Conservation (phyloP, 208 protist species). For the Trypanosoma brucei region DNA sequence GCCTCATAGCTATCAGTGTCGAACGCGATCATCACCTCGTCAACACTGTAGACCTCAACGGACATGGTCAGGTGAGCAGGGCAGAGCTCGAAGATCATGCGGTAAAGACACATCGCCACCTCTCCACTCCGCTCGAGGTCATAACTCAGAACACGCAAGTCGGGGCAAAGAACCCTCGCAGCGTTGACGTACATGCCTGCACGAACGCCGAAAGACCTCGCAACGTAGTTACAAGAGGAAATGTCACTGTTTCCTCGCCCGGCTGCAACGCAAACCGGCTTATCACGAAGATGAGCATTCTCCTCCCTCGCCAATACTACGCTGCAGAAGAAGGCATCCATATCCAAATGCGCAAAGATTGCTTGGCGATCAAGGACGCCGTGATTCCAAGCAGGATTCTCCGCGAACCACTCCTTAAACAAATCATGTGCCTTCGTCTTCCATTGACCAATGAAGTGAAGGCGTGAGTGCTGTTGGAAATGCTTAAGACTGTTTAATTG, state of each 20-base stretch:
- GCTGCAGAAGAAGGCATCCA: constrained; percentile 95
- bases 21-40: constrained; percentile 84
- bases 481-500: constrained; percentile 81
- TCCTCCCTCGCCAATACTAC: constrained; percentile 82
- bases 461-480: constrained; percentile 84
- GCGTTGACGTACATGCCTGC: constrained; percentile 91
- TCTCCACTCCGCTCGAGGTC: constrained; percentile 78
- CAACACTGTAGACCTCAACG: constrained; percentile 85
- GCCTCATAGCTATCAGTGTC: constrained; percentile 55
- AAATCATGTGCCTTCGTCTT: constrained; percentile 69
- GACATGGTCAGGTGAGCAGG: constrained; percentile 48
- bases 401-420: constrained; percentile 51
- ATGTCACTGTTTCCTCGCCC: constrained; percentile 88
- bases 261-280: constrained; percentile 87
- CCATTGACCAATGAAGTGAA: constrained; percentile 94
- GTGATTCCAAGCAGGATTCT: constrained; percentile 69
- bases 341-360: constrained; percentile 87
- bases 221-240: constrained; percentile 91
- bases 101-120: constrained; percentile 63
- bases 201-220: constrained; percentile 74
- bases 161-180: constrained; percentile 79
- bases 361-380: constrained; percentile 47
- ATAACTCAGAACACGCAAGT: constrained; percentile 86
- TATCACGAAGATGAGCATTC: constrained; percentile 58
- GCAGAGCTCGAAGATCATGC: constrained; percentile 67